phyloP scores from a whole-genome alignment of 768 basidiomycete genomes.

The Boletellus ananiceps region DNA sequence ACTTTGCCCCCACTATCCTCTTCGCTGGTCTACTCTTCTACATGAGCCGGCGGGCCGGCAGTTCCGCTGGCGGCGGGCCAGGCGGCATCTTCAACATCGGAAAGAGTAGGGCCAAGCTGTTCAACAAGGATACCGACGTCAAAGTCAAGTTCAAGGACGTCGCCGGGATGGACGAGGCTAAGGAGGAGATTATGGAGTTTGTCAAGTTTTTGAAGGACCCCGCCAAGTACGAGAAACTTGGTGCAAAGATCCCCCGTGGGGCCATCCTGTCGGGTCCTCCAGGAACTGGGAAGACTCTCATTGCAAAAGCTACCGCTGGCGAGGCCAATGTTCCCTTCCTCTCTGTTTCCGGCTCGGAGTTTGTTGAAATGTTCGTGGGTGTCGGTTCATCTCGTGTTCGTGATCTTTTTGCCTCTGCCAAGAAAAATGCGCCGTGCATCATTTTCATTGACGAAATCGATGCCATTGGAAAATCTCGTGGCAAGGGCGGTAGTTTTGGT shows the following conservation, averaged over 20 bases:
- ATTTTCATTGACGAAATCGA: conserved; percentile 99
- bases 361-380: conserved; percentile 99
- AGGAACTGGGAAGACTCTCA: conserved; percentile 95
- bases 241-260: conserved; percentile 95
- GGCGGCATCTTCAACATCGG: conserved; percentile 97
- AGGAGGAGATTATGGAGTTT: conserved; percentile 99
- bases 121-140: conserved; percentile 96
- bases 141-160: conserved; percentile 94
- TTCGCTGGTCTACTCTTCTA: conserved; percentile 88
- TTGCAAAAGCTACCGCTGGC: conserved; percentile 98
- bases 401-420: conserved; percentile 95
- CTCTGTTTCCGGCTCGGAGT: conserved; percentile 97
- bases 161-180: conserved; percentile 99
- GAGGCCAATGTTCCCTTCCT: conserved; percentile 98
- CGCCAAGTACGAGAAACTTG: conserved; percentile 87
- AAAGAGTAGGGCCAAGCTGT: conserved; percentile 90
- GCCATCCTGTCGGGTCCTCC: conserved; percentile 95
- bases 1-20: conserved; percentile 92
- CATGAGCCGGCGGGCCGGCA: conserved; percentile 69
- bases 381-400: conserved; percentile 96
- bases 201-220: conserved; percentile 99
- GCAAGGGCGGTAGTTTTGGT: conserved; percentile 71
- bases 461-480: conserved; percentile 94
- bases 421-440: conserved; percentile 97
- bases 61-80: conserved; percentile 55